phyloP scores from a whole-genome alignment of 2,329 filamentous ascomycete genomes.

The Nannizzia gypsea region DNA sequence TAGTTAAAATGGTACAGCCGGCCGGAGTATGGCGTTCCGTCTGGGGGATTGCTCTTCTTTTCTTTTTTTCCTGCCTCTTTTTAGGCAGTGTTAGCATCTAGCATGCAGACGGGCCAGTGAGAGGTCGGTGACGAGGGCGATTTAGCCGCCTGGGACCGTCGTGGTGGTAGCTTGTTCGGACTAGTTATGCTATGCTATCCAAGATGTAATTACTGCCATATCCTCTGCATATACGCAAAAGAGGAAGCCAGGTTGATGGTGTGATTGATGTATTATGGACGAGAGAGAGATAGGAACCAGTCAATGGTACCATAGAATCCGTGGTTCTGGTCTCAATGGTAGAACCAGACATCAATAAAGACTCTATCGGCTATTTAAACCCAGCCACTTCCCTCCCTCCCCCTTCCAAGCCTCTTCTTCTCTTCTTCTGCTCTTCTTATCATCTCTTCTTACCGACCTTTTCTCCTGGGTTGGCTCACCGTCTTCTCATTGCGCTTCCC shows the following conservation, averaged over 20 bases:
- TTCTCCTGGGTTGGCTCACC: neutral
- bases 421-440: neutral
- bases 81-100: neutral
- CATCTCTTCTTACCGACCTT: neutral
- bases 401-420: neutral
- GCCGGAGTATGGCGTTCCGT: slow-evolving; percentile 3
- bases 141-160: neutral
- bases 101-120: neutral
- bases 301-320: neutral
- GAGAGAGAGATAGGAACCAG: too few relatives aligned
- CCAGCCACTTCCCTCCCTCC: neutral
- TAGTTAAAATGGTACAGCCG: neutral
- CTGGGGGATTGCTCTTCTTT: neutral
- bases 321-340: neutral
- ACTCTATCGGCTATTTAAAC: neutral
- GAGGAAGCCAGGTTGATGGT: neutral
- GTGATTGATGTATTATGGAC: too few relatives aligned
- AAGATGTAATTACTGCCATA: too few relatives aligned
- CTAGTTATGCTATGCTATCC: neutral
- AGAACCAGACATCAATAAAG: neutral
- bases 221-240: neutral
- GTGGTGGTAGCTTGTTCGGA: neutral
- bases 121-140: neutral
- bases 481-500: neutral
- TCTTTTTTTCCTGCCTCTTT: neutral